Base-by-base conservation (phyloP, 306 rosid genomes). In the Fragaria ananassa region DNA sequence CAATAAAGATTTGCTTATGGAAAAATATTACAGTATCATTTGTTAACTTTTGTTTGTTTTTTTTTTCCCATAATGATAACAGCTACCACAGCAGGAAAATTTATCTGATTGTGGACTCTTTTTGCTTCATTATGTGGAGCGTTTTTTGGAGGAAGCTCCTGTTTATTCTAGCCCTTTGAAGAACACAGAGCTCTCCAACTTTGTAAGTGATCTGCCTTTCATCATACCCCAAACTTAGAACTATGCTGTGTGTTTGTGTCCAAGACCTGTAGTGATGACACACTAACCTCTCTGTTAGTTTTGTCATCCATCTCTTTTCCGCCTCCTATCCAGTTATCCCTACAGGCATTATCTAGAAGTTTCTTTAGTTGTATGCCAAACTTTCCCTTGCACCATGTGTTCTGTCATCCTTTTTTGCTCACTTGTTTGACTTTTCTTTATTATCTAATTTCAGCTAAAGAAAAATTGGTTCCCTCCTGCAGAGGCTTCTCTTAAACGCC, bases 81-180 rank as follows among this genome's bases (percentile, higher is more conserved):
- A 93, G 97, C 80, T 90, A 21, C 97, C 97, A 9, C 97, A 93
- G 86, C 97, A 93, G 84, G 96, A 82, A 72, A 89, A 90, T 79
- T 81, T 81, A 12, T 88, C 75, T 68, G 97, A 93, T 49, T 93
- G 97, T 71, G 97, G 96, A 71, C 86, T 93, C 78, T 93, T 93
- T 83, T 83, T 93, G 84, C 97, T 93, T 60, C 89, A 93, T 80
- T 93, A 88, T 42, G 89, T 85, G 91, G 97, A 93, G 82, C 14
- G 79, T 44, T 93, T 93, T 80, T 70, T 93, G 83, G 73, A 66
- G 79, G 93, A 87, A 82, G 91, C 91, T 71, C 92, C 96, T 51
- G 39, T 65, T 71, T 81, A 82, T 69, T 85, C 90, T 79, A 88
- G 78, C 87, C 91, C 90, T 58, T 85, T 76, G 64, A 81, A 69